Percentiles rank a stretch among this genome's conserved stretches.
These are phyloP conservation scores for Cladophialophora bantiana DNA, from an alignment of 2,329 filamentous ascomycete genomes.

Conservation along the genomic window DNA sequence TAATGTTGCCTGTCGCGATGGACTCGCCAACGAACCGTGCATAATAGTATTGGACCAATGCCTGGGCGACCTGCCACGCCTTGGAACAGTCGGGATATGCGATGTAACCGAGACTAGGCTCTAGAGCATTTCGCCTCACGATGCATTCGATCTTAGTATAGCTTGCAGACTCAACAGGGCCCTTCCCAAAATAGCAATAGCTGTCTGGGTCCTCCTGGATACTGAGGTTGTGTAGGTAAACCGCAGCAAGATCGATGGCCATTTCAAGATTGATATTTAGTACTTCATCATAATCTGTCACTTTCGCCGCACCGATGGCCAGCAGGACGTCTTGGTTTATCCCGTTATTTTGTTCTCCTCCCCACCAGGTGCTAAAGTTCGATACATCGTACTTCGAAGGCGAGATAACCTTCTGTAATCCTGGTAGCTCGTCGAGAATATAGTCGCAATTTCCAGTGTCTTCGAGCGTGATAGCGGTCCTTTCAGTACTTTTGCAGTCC, in stretches of 20 bases:
- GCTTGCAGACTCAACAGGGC: conserved; percentile 18
- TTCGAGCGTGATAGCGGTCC: conserved; percentile 6
- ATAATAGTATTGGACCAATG: conserved; percentile 9
- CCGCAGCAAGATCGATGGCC: conserved; percentile 15
- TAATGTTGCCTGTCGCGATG: not conserved
- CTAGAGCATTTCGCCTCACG: not conserved
- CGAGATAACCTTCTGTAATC: conserved; percentile 7
- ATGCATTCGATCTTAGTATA: conserved; percentile 25
- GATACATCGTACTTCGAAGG: not conserved
- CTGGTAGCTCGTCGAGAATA: conserved; percentile 15
- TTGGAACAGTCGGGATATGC: conserved; percentile 16
- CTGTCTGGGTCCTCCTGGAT: conserved; percentile 7
- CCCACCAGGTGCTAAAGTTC: not conserved
- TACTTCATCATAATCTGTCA: not conserved
- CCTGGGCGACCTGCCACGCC: not conserved
- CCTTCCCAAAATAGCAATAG: conserved; percentile 14
- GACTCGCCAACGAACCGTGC: conserved; percentile 18
- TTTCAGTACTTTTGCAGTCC: conserved; percentile 21
- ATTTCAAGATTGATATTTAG: not conserved
- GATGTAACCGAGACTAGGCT: not conserved
- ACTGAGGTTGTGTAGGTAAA: conserved; percentile 22
- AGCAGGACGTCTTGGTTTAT: conserved; percentile 18
- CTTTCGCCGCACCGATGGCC: conserved; percentile 4
- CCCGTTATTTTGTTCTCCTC: not conserved
- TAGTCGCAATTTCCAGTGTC: conserved; percentile 12